These are phyloP conservation scores for Lactifluus echinatus DNA, from an alignment of 768 basidiomycete genomes.

Conservation along the genomic window DNA sequence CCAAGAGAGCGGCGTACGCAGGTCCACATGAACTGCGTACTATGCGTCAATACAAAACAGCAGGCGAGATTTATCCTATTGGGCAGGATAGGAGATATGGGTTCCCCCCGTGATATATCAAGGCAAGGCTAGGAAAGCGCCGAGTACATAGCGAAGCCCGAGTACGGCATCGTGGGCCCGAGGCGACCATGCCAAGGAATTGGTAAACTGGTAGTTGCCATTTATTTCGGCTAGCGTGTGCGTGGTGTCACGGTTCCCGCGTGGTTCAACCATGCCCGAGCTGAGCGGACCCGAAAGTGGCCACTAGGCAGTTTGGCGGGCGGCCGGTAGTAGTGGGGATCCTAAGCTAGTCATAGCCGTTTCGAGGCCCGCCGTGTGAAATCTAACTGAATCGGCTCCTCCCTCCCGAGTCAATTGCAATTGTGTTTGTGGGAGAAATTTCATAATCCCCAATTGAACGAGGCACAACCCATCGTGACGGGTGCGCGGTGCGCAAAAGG, in stretches of 20 bases:
- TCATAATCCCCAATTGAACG: constrained; percentile 11
- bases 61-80: constrained; percentile 15
- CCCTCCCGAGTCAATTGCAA: no score
- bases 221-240: not conserved
- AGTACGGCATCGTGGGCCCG: constrained; percentile 8
- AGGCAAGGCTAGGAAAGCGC: no score
- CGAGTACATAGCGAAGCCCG: no score
- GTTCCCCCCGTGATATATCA: not conserved
- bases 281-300: not conserved
- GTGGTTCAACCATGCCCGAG: not conserved
- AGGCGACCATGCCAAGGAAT: not conserved
- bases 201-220: no score
- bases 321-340: not conserved
- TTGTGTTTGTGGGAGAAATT: no score
- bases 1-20: constrained; percentile 4
- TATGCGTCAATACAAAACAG: not conserved
- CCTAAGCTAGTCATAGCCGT: not conserved
- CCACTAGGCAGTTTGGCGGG: no score
- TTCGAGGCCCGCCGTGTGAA: constrained; percentile 8
- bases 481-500: not conserved
- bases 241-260: not conserved
- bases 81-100: constrained; percentile 1
- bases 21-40: constrained; percentile 5
- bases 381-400: no score
- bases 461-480: no score